Evolutionary conservation across 2,329 filamentous ascomycete genomes (phyloP).

Genomic region (Neopestalotiopsis sp.): DNA sequence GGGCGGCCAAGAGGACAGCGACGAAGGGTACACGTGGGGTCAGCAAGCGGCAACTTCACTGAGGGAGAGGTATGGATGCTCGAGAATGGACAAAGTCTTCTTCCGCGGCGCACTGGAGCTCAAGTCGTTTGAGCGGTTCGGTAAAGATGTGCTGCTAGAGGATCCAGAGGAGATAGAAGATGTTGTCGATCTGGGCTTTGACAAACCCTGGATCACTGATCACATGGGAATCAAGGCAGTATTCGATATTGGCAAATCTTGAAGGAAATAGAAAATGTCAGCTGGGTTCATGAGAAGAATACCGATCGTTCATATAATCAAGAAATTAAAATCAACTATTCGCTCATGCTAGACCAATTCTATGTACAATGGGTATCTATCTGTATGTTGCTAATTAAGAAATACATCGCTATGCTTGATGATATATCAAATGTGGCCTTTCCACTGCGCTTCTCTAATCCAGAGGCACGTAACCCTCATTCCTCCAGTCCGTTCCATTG

Average conservation of each 20-base stretch:
- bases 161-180: slow-evolving; percentile 34
- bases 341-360: no score
- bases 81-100: slow-evolving; percentile 57
- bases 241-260: slow-evolving; percentile 18
- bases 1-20: slow-evolving; percentile 51
- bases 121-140: slow-evolving; percentile 47
- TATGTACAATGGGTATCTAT: no score
- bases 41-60: slow-evolving; percentile 49
- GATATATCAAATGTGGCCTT: neutral
- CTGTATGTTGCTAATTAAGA: no score
- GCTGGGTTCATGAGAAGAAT: no score
- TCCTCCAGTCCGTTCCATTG: slow-evolving; percentile 25
- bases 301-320: no score
- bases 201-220: slow-evolving; percentile 53
- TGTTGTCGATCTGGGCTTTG: slow-evolving; percentile 33
- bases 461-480: slow-evolving; percentile 24
- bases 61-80: slow-evolving; percentile 48
- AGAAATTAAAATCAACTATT: no score
- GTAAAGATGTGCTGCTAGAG: slow-evolving; percentile 46
- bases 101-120: slow-evolving; percentile 41
- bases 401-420: neutral
- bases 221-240: slow-evolving; percentile 49
- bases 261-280: neutral
- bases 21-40: slow-evolving; percentile 60
- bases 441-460: neutral